Base-by-base conservation (phyloP, 202 grass and related monocot species). In the Zoysia matrella region DNA sequence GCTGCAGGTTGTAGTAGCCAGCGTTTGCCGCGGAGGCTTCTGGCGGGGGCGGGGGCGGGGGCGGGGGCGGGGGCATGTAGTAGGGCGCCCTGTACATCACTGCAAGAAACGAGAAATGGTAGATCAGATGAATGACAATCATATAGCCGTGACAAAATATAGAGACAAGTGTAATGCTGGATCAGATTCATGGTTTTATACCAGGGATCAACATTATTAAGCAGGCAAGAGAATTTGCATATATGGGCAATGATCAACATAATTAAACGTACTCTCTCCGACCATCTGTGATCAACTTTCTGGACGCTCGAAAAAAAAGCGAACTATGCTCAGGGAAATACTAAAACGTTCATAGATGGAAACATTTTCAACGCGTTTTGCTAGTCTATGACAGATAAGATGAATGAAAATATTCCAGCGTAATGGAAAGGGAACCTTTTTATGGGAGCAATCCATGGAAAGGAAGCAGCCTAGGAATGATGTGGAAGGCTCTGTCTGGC, bases 401-500 rank as follows among this genome's bases (percentile, higher is more conserved):
- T 30, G 22, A 30, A 30, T 30, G 22, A 30, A 30, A 30, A 30
- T 30, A 30, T 30, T 30, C 22, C 22, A 30, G 22, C 22, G 22
- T 30, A 30, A 30, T 30, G 22, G 22, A 30, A 30, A 30, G 22
- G 22, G 22, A 30, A 30, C 22, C 22, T 30, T 46, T 46, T 46
- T 3, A 5, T 46, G 45, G 5, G 45, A 46, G 45, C 4, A 30
- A 75, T 65, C 71, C 55, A 47, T 50, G 11, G 22, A 71, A 63
- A 56, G 30, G 7, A 47, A 46, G 5, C 46, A 72, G 15, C 57
- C 7, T 43, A 12, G 41, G 76, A 75, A 69, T 80, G 80, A 46
- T 60, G 50, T 84, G 71, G 36, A 65, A 71, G 65, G 65, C 61
- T 7, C n/a, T 88, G 86, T 89, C 82, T 85, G 77, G 57, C 71